Evolutionary conservation across 225 moss, liverwort and hornwort genomes (phyloP), one percentile per base, ranked within the genome.

Genomic region (Ulota crispa): DNA sequence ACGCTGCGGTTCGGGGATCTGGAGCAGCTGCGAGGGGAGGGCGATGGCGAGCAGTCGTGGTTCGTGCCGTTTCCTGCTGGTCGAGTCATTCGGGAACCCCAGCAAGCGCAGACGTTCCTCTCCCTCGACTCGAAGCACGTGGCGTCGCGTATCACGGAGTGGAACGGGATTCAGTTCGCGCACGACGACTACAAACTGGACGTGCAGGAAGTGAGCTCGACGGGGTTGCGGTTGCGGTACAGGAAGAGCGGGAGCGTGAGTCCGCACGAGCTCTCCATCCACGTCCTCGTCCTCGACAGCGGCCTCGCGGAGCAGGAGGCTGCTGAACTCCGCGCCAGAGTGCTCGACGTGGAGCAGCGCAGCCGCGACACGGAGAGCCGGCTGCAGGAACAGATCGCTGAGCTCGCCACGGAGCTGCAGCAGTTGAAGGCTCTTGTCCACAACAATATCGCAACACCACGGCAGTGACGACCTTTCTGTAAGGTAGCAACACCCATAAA

Each of bases 1-100:
- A 67, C 78, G 70, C 32, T 85, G 65, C 39, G 64, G 32, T 82
- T 87, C 75, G 75, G 57, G 50, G 84, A 84, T 13, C 79, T 85
- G 27, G 82, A 76, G 67, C 42, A 3, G 8, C 72, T 85, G 23
- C 76, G 78, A 16, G 54, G 10, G 14, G 54, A 27, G 13, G 27
- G 67, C 45, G 82, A 88, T 80, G 85, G 85, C 79, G 85, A 85
- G 80, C 82, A 82, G 4, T 88, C 72, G 31, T 88, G 85, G 79
- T 76, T 85, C 85, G 82, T 85, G 79, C 54, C 72, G 24, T 88
- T 85, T 67, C 88, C 85, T 85, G 72, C 76, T n/a, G 82, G 76
- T 2, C 85, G 85, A 24, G 75, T 76, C 9, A n/a, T 80, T 30
- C 18, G 19, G 36, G 61, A 82, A 1, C 85, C 85, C 2, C 60